Evolutionary conservation across 2,329 filamentous ascomycete genomes (phyloP), one percentile per base, ranked within the genome.

Genomic region (Trichoderma aggressivum): DNA sequence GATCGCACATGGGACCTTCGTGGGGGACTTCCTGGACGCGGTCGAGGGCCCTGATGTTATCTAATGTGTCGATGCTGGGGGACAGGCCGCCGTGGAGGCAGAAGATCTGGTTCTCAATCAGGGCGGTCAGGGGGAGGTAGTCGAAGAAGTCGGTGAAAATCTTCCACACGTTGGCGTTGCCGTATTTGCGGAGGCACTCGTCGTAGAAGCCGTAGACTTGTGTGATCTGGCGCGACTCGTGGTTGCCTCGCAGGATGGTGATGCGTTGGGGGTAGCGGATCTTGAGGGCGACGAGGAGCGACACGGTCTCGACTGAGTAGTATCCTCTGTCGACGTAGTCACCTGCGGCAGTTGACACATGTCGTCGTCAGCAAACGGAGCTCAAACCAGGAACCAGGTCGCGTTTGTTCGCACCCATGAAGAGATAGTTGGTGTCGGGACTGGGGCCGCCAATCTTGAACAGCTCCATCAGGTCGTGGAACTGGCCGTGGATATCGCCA

Each of bases 141-240:
- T 99, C 96, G 84, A 99, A 99, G 69, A 99, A 91, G 82, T 99
- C 95, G 80, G 94, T 98, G 82, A 97, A 99, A 81, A 94, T 98
- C 86, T 98, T 98, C 96, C 96, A 99, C 74, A 99, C 96, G 77
- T 97, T 98, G 74, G 96, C 95, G 80, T 98, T 98, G 82, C 96
- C 96, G 81, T 99, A 99, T 86, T 99, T 99, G 81, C 94, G 93
- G 77, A 98, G 89, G 81, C 96, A 99, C 83, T 99, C 96, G 82
- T 98, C 96, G 86, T 99, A 99, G 86, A 99, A 99, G 74, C 96
- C 96, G 81, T 99, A 99, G 72, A 99, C 96, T 83, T 98, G 95
- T 59, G 96, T 99, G 82, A 99, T 99, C 84, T 99, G 96, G 78
- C 96, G 92, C 74, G 94, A 98, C 85, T 99, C 96, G 88, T 99